Evolutionary conservation across 1,284 basidiomycete species (phyloP), one percentile per base, ranked within the genome.

Genomic region (Tilletia walkeri): DNA sequence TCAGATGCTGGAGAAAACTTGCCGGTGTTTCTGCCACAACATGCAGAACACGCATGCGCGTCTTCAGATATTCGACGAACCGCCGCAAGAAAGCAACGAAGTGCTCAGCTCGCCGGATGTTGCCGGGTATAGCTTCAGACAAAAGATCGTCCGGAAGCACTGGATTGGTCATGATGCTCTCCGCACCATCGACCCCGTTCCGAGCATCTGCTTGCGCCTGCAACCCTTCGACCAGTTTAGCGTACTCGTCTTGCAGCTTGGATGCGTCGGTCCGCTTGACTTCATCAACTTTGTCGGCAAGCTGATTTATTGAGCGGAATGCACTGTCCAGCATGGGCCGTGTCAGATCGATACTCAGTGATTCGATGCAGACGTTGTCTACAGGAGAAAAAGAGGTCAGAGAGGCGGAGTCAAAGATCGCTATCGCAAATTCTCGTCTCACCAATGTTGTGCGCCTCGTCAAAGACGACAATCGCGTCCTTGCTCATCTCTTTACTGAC

Each of bases 361-460:
- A 97, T 83, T 99, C 96, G 83, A 99, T 96, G 85, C 96, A 99
- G 68, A 99, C 96, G 84, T 99, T 99, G 84, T 99, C 95, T 90
- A 77, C 12, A 14, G 36, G 18, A 65, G 65, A 24, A 66, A 53
- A 48, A 54, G 59, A 59, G 20, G 73, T 10, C 34, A 65, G 14
- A 16, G 7, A 2, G 24, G 4, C 30, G 38, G 16, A n/a, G 14
- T 20, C 4, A 20, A 7, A 24, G 14, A 36, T 39, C 34, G 5
- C 3, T 20, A 18, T 12, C 16, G 10, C 3, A 30, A 34, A 34
- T 20, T 12, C 16, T 45, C 18, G 39, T 80, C 87, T 73, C 76
- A 94, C 93, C 94, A 71, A 99, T 99, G 83, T 99, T 99, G 86
- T 99, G 96, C 7, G 96, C 96, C 84, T 99, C 96, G 83, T 99